Evolutionary conservation across 768 basidiomycete species (phyloP).

Genomic region (Calocybe indica): DNA sequence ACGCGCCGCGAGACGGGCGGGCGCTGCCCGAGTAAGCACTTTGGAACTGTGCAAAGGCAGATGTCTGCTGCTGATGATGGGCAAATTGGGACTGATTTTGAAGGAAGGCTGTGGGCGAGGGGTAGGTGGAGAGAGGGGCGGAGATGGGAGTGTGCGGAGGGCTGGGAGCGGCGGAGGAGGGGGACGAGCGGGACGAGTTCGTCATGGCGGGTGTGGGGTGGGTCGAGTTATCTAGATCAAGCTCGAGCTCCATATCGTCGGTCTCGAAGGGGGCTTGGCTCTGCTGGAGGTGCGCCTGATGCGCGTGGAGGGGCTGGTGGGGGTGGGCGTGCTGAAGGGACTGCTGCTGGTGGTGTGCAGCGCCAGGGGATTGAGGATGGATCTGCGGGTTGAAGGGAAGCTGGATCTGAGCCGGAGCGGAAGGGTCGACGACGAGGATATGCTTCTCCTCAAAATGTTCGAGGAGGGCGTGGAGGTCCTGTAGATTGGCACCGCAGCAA

Average conservation of each 20-base stretch:
- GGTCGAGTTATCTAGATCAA: slow-evolving; percentile 42
- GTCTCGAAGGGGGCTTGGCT: slow-evolving; percentile 53
- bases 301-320: slow-evolving; percentile 16
- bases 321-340: slow-evolving; percentile 19
- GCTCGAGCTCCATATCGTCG: slow-evolving; percentile 79
- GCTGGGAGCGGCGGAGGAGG: slow-evolving; percentile 35
- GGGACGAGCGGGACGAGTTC: slow-evolving; percentile 26
- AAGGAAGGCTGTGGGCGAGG: slow-evolving; percentile 26
- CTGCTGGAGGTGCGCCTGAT: slow-evolving; percentile 25
- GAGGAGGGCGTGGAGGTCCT: slow-evolving; percentile 75
- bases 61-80: slow-evolving; percentile 17
- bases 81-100: slow-evolving; percentile 4
- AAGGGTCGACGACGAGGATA: slow-evolving; percentile 61
- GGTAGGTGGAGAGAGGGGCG: slow-evolving; percentile 37
- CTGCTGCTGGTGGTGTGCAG: slow-evolving; percentile 8
- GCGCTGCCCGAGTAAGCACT: slow-evolving; percentile 14
- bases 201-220: slow-evolving; percentile 18
- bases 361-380: slow-evolving; percentile 5
- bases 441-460: slow-evolving; percentile 93
- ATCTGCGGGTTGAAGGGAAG: slow-evolving; percentile 39
- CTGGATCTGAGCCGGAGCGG: slow-evolving; percentile 31
- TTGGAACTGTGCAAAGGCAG: slow-evolving; percentile 22
- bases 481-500: slow-evolving; percentile 74
- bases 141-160: slow-evolving; percentile 51
- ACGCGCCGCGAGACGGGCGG: slow-evolving; percentile 10